phyloP scores from a whole-genome alignment of 2,329 filamentous ascomycete genomes.

The Pseudogymnoascus sp. region DNA sequence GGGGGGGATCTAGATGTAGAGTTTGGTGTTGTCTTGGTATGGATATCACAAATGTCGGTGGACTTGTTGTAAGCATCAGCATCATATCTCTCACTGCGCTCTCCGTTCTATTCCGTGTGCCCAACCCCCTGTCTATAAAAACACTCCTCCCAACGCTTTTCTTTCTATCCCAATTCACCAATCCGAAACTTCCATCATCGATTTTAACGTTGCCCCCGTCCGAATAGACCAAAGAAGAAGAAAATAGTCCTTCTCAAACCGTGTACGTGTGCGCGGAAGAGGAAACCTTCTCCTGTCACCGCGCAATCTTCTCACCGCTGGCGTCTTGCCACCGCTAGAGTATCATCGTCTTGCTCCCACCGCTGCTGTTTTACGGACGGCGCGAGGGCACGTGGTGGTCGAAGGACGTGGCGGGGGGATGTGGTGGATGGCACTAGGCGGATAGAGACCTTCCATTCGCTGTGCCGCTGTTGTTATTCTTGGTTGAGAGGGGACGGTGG shows the following conservation, averaged over 20 bases:
- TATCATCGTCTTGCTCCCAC: not conserved
- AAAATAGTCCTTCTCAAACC: too few species aligned
- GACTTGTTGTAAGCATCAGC: constrained; percentile 60
- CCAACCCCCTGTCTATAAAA: not conserved
- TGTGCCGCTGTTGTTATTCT: too few species aligned
- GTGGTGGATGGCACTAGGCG: not conserved
- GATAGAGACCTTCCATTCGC: too few species aligned
- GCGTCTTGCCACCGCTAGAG: not conserved
- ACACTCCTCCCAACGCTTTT: not conserved
- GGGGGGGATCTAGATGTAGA: not conserved
- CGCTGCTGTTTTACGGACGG: not conserved
- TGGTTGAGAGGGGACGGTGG: too few species aligned
- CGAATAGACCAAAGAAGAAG: too few species aligned
- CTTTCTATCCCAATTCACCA: too few species aligned
- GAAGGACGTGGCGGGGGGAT: too few species aligned
- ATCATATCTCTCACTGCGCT: not conserved
- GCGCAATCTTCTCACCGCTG: not conserved
- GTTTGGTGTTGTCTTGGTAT: not conserved
- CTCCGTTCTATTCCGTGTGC: not conserved
- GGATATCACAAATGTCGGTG: constrained; percentile 51
- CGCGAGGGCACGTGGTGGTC: not conserved
- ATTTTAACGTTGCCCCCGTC: too few species aligned
- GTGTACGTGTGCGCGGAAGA: too few species aligned
- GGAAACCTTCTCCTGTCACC: too few species aligned
- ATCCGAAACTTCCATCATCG: too few species aligned